Evolutionary conservation across 2,329 filamentous ascomycete species (phyloP).

Genomic region (Dactylellina parvicollis): DNA sequence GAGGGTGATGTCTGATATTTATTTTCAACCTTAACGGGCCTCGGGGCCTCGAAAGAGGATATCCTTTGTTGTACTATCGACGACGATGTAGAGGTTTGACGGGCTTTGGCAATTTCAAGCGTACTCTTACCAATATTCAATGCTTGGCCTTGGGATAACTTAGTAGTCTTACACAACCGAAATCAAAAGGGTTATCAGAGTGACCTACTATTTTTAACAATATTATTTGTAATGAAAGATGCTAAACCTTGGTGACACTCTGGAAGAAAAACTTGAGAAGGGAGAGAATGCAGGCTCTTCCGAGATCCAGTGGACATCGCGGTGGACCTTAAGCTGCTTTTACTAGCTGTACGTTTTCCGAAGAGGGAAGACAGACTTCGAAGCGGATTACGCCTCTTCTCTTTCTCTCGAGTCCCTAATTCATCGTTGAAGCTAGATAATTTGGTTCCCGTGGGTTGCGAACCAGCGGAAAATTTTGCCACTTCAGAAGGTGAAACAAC

Average conservation of each 20-base stretch:
- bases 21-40: slow-evolving; percentile 23
- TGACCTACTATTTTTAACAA: slow-evolving; percentile 37
- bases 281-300: slow-evolving; percentile 38
- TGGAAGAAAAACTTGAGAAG: slow-evolving; percentile 40
- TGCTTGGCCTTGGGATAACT: not conserved
- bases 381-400: slow-evolving; percentile 29
- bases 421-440: not conserved
- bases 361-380: slow-evolving; percentile 40
- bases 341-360: slow-evolving; percentile 8
- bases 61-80: slow-evolving; percentile 44
- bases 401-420: not conserved
- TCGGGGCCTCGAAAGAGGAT: slow-evolving; percentile 42
- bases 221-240: slow-evolving; percentile 42
- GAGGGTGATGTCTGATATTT: slow-evolving; percentile 46
- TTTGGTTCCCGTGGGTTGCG: not conserved
- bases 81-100: slow-evolving; percentile 26
- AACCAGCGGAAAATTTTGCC: not conserved
- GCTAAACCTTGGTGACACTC: slow-evolving; percentile 22
- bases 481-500: not conserved
- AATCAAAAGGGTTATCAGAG: not conserved
- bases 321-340: not conserved
- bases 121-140: not conserved
- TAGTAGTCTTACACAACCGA: not conserved
- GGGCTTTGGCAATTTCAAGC: not conserved
- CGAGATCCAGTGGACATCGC: slow-evolving; percentile 6